Base-by-base conservation (phyloP, 345 rosid species). In the Dovyalis caffra region DNA sequence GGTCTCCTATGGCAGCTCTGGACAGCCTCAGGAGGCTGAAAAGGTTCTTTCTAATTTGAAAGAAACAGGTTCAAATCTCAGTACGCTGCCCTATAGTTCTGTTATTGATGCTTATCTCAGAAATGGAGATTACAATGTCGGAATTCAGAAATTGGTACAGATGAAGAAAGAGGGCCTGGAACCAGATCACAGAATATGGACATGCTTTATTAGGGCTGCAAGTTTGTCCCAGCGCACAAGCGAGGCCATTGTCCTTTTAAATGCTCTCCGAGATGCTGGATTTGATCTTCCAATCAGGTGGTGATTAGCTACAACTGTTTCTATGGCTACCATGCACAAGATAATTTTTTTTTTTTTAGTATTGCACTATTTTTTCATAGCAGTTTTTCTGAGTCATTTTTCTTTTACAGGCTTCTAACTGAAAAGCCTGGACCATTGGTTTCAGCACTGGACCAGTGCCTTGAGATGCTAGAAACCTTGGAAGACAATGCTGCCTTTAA, bases 101-200 rank as follows among this genome's bases (percentile, higher is more conserved):
- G 95, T 95, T 66, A 90, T 95, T 83, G 94, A 90, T 83, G 97
- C 97, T 58, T 95, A 95, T 84, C 89, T 90, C 34, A 87, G 80
- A 80, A 89, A 86, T 77, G 88, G 87, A 68, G 95, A 95, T 82
- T 89, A 89, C 75, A 74, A 72, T 43, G 68, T 83, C 71, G 99
- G 91, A 76, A 90, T 91, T 79, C 86, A 90, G 80, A 95, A 86
- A 85, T 85, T 95, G 26, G 65, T 72, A 81, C 87, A 89, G 77
- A 90, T 95, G 99, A 85, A 86, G 85, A 79, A 70, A 76, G 98
- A 89, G 66, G 96, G 94, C 20, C 56, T 91, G 71, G 92, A 90
- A 77, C 88, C 92, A 70, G 98, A 95, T 83, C 94, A 91, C 81
- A 87, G 91, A 80, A 86, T 92, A 83, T 92, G 99, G 99, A 92